Conservation (phyloP, 768 basidiomycete species). For the Dioszegia hungarica region DNA sequence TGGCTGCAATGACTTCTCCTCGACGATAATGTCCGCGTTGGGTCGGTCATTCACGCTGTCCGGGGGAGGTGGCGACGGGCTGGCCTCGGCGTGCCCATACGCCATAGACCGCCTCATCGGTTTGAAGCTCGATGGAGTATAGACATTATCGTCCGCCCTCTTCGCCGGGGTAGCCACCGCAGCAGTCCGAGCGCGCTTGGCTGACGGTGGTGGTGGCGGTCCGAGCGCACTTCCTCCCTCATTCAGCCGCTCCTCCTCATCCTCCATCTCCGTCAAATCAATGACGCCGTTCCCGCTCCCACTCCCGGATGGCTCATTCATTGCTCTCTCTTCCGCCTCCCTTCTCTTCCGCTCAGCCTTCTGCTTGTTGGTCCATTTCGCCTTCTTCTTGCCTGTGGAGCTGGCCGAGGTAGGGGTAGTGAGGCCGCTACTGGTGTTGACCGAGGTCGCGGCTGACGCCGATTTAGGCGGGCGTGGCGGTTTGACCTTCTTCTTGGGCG, state of each 20-base stretch:
- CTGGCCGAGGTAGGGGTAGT: too few species aligned
- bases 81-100: neutral
- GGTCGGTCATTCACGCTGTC: neutral
- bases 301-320: too few species aligned
- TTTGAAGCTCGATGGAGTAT: neutral
- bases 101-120: slow-evolving; percentile 9
- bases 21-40: slow-evolving; percentile 9
- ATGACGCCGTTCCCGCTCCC: neutral
- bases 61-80: neutral
- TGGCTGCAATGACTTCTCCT: neutral
- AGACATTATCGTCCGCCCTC: neutral
- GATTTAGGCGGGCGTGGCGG: too few species aligned
- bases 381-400: neutral
- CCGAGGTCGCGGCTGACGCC: too few species aligned
- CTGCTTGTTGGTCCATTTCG: neutral
- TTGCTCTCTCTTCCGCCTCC: neutral
- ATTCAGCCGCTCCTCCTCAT: neutral
- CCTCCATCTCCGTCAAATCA: neutral
- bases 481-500: too few species aligned
- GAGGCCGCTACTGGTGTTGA: too few species aligned
- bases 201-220: neutral
- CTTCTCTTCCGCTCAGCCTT: neutral
- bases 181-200: neutral
- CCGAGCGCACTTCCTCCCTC: neutral
- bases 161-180: neutral